Evolutionary conservation across 371 early-diverging fungal species (phyloP), one percentile per base, ranked within the genome.

Genomic region (Umbelopsis sp.): DNA sequence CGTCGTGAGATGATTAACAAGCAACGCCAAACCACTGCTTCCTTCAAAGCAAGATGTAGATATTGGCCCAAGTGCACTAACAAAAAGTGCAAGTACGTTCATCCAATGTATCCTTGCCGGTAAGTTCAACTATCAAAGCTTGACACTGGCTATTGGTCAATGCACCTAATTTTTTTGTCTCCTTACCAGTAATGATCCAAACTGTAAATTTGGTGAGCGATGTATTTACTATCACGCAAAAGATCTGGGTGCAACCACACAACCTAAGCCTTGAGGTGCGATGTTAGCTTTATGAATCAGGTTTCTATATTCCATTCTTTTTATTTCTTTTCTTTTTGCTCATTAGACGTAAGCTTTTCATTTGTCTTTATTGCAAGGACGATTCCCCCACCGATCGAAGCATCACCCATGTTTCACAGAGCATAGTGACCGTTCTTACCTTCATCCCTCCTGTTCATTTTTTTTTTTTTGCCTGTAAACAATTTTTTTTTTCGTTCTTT

Each of bases 31-130:
- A 29, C 18, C 35, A 35, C 18, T 35, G 57, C 57, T 57, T 57
- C 57, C 29, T 57, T 35, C 35, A 57, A 57, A 35, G 57, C 57
- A 18, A 22, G 57, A 57, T 57, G 57, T 29, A 11, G 35, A 35
- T 57, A 57, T 35, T 57, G 57, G 57, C 57, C 57, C 57, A 57
- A 57, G 35, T 57, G 57, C 57, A 57, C 57, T 29, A 57, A 57
- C 57, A 57, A 57, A 57, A 57, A 57, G 57, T 57, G 57, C 57
- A 57, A 57, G 29, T 57, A 57, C n/a, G 57, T 57, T 8, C 57
- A 57, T 29, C 57, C 57, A 32, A 57, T 57, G 57, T 35, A 57
- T n/a, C 57, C 57, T 32, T 57, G 57, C 57, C 57, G 57, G 57
- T 57, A 57, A 57, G 35, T 12, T 16, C 38, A 41, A 41, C 38